Evolutionary conservation across 371 early-diverging fungal genomes (phyloP).

Genomic region (Coemansia sp.): DNA sequence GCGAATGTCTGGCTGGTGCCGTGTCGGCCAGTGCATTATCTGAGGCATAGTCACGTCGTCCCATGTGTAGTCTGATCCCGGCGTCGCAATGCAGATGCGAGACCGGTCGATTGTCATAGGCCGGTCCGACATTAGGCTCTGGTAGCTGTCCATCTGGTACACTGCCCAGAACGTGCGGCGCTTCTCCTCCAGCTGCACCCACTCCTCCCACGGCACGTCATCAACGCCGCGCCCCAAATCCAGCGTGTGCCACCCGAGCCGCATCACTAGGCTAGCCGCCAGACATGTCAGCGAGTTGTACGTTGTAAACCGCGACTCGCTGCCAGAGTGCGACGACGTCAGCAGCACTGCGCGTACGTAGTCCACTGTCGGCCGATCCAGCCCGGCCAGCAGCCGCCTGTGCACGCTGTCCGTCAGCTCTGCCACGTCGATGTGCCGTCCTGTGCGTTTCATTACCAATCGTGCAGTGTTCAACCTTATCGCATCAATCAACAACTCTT

Average conservation of each 20-base stretch:
- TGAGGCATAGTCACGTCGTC: slow-evolving; percentile 42
- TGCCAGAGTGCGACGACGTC: slow-evolving; percentile 29
- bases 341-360: slow-evolving; percentile 42
- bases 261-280: slow-evolving; percentile 38
- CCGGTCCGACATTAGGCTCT: slow-evolving; percentile 43
- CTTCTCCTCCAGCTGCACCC: slow-evolving; percentile 36
- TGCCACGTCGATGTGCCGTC: slow-evolving; percentile 20
- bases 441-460: slow-evolving; percentile 19
- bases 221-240: slow-evolving; percentile 29
- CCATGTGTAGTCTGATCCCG: slow-evolving; percentile 44
- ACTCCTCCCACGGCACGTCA: slow-evolving; percentile 22
- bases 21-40: slow-evolving; percentile 45
- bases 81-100: slow-evolving; percentile 30
- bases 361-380: slow-evolving; percentile 40
- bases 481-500: slow-evolving; percentile 36
- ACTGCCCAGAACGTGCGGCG: slow-evolving; percentile 49
- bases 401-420: slow-evolving; percentile 22
- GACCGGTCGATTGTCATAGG: slow-evolving; percentile 36
- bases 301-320: slow-evolving; percentile 28
- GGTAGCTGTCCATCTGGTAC: slow-evolving; percentile 48
- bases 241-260: slow-evolving; percentile 46
- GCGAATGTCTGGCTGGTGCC: slow-evolving; percentile 20
- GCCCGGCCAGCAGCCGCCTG: slow-evolving; percentile 24
- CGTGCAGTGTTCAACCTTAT: slow-evolving; percentile 40
- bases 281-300: slow-evolving; percentile 40